A percentile compares a stretch with the other conserved stretches of the same genome.
Conservation (phyloP, 73 alveolate species). For the Paramecium sonneborni region DNA sequence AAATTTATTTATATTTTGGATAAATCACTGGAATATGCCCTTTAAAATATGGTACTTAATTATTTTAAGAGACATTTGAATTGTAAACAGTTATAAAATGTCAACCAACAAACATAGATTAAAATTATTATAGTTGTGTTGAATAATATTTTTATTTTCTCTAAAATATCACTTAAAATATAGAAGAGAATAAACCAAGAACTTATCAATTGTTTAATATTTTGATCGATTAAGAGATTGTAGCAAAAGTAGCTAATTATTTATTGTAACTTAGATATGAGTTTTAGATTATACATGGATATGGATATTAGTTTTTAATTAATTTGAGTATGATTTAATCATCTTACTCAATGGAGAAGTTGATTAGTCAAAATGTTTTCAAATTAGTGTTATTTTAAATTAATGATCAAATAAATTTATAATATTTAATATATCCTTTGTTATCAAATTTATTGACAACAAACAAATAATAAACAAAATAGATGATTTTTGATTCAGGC, state of each 20-base stretch:
- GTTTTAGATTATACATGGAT: neutral
- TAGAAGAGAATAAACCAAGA: neutral
- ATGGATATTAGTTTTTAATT: neutral
- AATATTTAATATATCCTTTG: neutral
- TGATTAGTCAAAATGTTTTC: neutral
- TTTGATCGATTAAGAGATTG: neutral
- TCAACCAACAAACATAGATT: neutral
- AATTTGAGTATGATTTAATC: constrained; percentile 34
- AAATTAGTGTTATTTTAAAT: neutral
- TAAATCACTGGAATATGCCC: neutral
- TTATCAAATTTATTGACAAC: constrained; percentile 15
- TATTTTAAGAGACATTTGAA: neutral
- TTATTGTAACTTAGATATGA: neutral
- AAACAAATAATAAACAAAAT: neutral
- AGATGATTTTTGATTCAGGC: constrained; percentile 12
- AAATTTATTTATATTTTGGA: neutral
- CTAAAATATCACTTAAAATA: neutral
- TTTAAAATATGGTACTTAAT: neutral
- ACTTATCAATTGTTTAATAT: neutral
- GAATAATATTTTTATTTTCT: neutral
- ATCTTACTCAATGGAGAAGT: neutral
- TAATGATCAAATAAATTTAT: neutral
- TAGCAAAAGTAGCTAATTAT: neutral
- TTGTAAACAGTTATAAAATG: neutral
- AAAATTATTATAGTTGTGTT: neutral